Evolutionary conservation across 2,329 filamentous ascomycete genomes (phyloP), one percentile per base, ranked within the genome.

Genomic region (Claviceps monticola): DNA sequence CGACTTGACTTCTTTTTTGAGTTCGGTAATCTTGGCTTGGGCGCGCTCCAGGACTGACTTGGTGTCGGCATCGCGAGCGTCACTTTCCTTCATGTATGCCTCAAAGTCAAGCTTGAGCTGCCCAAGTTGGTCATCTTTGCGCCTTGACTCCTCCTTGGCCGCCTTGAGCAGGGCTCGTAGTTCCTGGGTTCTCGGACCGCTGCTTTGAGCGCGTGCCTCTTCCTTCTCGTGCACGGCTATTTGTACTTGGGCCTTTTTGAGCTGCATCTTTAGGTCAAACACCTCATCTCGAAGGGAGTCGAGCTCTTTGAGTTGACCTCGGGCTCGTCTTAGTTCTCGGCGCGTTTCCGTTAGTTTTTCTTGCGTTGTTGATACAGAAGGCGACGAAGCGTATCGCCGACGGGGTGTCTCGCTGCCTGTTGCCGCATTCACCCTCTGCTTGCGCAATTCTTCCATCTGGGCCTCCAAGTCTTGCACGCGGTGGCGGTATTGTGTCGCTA

Each of bases 381-480:
- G 64, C 17, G 46, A 47, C 2, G 49, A 45, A 4, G 66, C 62
- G 37, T 69, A 65, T 21, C 67, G 65, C 42, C 65, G 66, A 21
- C 63, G 66, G 16, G 62, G 63, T n/a, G 55, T 58, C 14, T 62
- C 63, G 11, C 59, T 57, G 39, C 62, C 63, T 13, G 56, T n/a
- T 19, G 42, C 57, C 17, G 62, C 63, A 2, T 68, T 64, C 36
- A 69, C 66, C 23, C 64, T 64, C 8, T 66, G 69, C 39, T 57
- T 62, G 53, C 66, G 59, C 19, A 67, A 57, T 2, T 71, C 70
- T 53, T 70, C 74, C 16, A 76, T 66, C 56, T 74, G 64, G 3
- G 66, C 65, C 53, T 81, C 77, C 51, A 84, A 68, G 55, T 82
- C 76, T 54, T 79, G 74, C 8, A 83, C 77, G 51, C 78, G 77